A percentile compares a stretch with the other conserved stretches of the same genome.
Conservation (phyloP, 2,329 filamentous ascomycete species). For the Ilyonectria robusta region DNA sequence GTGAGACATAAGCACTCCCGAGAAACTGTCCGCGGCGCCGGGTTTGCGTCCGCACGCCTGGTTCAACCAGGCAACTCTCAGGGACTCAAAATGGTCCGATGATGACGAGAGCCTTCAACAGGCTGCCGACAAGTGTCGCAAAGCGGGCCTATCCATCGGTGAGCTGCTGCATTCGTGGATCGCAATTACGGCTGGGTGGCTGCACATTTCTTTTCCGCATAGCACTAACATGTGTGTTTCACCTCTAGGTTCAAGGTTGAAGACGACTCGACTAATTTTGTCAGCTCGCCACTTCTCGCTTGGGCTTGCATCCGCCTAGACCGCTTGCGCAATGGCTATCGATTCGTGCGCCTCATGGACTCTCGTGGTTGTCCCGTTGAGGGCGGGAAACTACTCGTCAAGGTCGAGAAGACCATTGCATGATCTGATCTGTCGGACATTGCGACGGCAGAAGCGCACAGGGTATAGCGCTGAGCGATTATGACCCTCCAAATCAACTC, state of each 20-base stretch:
- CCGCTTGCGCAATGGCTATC: constrained; percentile 68
- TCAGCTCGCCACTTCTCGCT: constrained; percentile 58
- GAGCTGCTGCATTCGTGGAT: background rate
- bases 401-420: constrained; percentile 63
- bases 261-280: constrained; percentile 59
- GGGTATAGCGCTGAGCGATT: background rate
- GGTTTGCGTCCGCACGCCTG: background rate
- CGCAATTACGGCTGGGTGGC: constrained; percentile 17
- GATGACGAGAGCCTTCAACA: constrained; percentile 1
- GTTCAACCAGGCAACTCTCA: background rate
- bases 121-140: constrained; percentile 13
- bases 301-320: constrained; percentile 74
- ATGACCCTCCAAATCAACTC: constrained; percentile 6
- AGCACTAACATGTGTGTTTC: constrained; percentile 35
- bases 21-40: background rate
- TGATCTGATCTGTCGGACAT: constrained; percentile 42
- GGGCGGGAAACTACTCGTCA: constrained; percentile 66
- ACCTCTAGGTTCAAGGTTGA: constrained; percentile 67
- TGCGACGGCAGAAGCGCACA: background rate
- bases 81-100: background rate
- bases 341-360: constrained; percentile 67
- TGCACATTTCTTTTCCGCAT: constrained; percentile 31
- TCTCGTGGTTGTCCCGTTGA: constrained; percentile 59
- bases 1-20: background rate
- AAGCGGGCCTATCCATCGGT: background rate